A percentile compares a stretch with the other conserved stretches of the same genome.
Evolutionary conservation across 2,329 filamentous ascomycete species (phyloP).

Genomic region (Penicillium italicum): DNA sequence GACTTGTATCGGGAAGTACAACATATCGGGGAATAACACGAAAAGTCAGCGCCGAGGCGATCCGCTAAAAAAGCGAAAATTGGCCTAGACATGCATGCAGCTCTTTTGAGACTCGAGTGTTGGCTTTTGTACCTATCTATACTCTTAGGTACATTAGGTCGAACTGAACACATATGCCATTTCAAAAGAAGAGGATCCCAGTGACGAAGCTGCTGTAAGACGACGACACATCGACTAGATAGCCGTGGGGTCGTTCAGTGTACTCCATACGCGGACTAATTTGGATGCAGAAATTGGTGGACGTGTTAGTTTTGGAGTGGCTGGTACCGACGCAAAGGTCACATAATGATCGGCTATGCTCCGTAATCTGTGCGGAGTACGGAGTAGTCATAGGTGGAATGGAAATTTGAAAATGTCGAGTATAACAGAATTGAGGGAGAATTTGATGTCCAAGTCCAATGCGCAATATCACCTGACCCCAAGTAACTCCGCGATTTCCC

Average conservation of each 20-base stretch:
- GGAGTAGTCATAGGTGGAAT: neutral
- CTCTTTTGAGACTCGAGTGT: constrained; percentile 9
- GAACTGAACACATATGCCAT: neutral
- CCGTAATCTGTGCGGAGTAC: neutral
- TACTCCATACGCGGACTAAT: neutral
- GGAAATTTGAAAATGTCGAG: neutral
- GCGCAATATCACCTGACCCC: neutral
- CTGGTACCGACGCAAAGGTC: constrained; percentile 8
- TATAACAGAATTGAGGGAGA: neutral
- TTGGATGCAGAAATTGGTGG: neutral
- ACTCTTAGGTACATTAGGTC: neutral
- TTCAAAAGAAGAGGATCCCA: neutral
- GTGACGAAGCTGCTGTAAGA: neutral
- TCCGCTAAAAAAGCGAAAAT: neutral
- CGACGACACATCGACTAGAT: neutral
- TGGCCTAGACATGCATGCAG: constrained; percentile 14
- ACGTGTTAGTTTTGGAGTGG: constrained; percentile 11
- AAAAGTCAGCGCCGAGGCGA: neutral
- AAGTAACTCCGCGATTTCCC: neutral
- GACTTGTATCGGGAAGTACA: constrained; percentile 6
- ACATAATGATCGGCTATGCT: constrained; percentile 5
- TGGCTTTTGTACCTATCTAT: constrained; percentile 1
- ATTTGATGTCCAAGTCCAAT: neutral
- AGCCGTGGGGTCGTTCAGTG: neutral
- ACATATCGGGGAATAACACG: constrained; percentile 5